Evolutionary conservation across 495 filamentous ascomycete species (phyloP), one percentile per base, ranked within the genome.

Genomic region (Usnea hakonensis): DNA sequence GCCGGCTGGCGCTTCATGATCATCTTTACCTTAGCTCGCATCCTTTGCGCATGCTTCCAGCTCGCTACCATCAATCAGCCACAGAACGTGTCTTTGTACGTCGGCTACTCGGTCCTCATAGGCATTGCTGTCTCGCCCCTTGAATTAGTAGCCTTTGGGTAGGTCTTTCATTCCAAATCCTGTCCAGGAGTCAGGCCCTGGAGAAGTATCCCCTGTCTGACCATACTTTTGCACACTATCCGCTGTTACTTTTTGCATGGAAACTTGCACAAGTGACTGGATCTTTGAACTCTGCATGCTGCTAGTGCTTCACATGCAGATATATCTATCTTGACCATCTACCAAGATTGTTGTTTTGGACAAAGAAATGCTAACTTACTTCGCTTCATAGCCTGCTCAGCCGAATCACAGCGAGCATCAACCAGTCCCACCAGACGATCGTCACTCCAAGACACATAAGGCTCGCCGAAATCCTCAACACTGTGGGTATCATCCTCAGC

Each of bases 1-100:
- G 54, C 68, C 11, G 76, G 75, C 21, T 79, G 73, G 65, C 30
- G 69, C 13, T 76, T 76, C 67, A 64, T 79, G n/a, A 58, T 72
- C 13, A 63, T 70, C 19, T 78, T 79, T 62, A 57, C 67, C 23
- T 58, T 79, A 3, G 55, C 67, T 16, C 74, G 76, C 32, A 68
- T 79, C 41, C 68, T 79, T 17, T 72, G 73, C 28, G 66, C 70
- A 32, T 57, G 58, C 57, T 71, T 76, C 61, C 64, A 78, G 38
- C 71, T 79, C 5, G 72, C 71, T 30, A 75, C 73, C 36, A 75
- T 78, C 66, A 60, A 43, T 46, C 40, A 72, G n/a, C 65, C 66
- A 26, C 63, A 28, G 10, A 70, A 46, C 10, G 28, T 30, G n/a
- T 40, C 36, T 36, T 21, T 59, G 7, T 59, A 59, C 62, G 40